phyloP scores from a whole-genome alignment of 257 asterid genomes.

The Petunia axillaris region DNA sequence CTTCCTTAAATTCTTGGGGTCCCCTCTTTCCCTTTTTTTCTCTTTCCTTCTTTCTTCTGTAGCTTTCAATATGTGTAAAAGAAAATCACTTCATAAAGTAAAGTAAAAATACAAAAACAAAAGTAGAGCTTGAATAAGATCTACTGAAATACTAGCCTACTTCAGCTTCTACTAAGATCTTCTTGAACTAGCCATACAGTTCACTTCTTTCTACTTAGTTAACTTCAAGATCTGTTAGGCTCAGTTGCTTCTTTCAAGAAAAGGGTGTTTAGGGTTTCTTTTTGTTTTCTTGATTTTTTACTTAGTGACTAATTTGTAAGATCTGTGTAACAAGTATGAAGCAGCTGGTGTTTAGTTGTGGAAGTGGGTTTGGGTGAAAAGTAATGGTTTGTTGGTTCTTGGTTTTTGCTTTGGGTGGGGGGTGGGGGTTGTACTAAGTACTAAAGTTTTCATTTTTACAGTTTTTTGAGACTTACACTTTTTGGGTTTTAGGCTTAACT shows the following conservation, averaged over 20 bases:
- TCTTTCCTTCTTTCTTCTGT: constrained; percentile 24
- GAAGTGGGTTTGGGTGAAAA: constrained; percentile 62
- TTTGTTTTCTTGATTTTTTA: constrained; percentile 15
- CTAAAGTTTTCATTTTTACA: not conserved
- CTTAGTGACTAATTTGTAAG: constrained; percentile 23
- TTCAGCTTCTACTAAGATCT: constrained; percentile 18
- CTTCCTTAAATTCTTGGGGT: constrained; percentile 32
- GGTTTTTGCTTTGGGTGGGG: constrained; percentile 49
- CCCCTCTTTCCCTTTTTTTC: not conserved
- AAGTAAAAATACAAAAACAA: constrained; percentile 11
- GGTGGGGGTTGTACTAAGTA: constrained; percentile 39
- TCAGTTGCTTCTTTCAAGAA: constrained; percentile 23
- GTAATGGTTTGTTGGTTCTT: constrained; percentile 35
- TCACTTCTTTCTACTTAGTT: constrained; percentile 46
- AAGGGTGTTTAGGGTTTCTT: constrained; percentile 26
- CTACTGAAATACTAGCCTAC: constrained; percentile 35
- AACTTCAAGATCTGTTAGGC: constrained; percentile 61
- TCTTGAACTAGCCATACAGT: constrained; percentile 50
- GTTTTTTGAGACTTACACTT: constrained; percentile 21
- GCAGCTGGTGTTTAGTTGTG: constrained; percentile 33
- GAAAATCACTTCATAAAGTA: constrained; percentile 22
- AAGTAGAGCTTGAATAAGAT: constrained; percentile 28
- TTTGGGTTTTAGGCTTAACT: constrained; percentile 32
- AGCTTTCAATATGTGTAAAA: constrained; percentile 26
- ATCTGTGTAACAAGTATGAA: constrained; percentile 37